Evolutionary conservation across 768 basidiomycete genomes (phyloP), one percentile per base, ranked within the genome.

Genomic region (Naganishia randhawae): DNA sequence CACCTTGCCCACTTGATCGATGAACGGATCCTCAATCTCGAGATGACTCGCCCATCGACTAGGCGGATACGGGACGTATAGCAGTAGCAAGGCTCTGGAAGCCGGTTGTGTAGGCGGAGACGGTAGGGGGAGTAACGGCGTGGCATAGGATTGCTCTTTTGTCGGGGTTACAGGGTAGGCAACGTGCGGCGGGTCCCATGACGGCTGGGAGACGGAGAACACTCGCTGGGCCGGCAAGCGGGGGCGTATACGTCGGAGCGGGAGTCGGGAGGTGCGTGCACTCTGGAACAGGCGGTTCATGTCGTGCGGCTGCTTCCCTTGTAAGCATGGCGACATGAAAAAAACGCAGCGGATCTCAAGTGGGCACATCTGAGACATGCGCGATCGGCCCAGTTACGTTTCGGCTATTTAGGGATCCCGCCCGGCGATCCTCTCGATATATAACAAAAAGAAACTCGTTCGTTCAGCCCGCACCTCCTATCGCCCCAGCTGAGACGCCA

Each of bases 1-100:
- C 37, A 25, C 22, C 27, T 61, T 61, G 5, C 57, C 57, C 11
- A 41, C 9, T 4, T 19, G 35, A 61, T 67, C 67, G 6, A 78
- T 53, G 4, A 78, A 55, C 0, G 68, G 53, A 5, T 74, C 77
- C 14, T 70, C 71, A 16, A 77, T 69, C 39, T 75, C 75, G 16
- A 79, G 52, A 22, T 75, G 70, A 5, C 72, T 63, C 0, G 76
- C 74, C 78, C 78, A 77, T 29, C 63, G 10, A 22, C 22, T 19
- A 3, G 75, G 74, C 11, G 74, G 71, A 17, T 74, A 39, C 16
- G 77, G 76, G 17, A 78, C 29, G 8, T 69, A 68, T 5, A 77
- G 55, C 17, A 77, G 53, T 17, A 77, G 42, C 11, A 79, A 69
- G 8, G 67, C 75, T 64, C 68, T 62, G 4, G 42, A 39, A 3